Conservation (phyloP, 352 stramenopile species). For the Phytophthora melonis region DNA sequence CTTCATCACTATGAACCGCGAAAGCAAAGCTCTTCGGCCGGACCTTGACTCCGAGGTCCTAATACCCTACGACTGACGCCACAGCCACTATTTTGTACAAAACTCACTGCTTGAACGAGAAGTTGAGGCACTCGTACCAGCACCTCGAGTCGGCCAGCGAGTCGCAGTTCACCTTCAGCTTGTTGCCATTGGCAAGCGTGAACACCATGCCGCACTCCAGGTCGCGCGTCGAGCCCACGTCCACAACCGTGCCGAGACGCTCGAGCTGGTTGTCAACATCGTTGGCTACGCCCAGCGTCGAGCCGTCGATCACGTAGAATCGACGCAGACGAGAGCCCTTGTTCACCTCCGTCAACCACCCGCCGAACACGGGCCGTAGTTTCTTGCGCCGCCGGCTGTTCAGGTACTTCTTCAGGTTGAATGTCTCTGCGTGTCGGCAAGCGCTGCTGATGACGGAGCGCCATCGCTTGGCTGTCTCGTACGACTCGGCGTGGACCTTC, state of each 20-base stretch:
- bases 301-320: constrained; percentile 84
- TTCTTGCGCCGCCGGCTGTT: constrained; percentile 73
- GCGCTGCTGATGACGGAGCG: constrained; percentile 67
- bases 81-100: constrained; percentile 48
- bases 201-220: constrained; percentile 77
- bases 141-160: constrained; percentile 72
- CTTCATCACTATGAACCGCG: constrained; percentile 22
- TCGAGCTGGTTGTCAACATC: constrained; percentile 85
- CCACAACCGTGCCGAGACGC: constrained; percentile 67
- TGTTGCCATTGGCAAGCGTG: constrained; percentile 61
- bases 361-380: constrained; percentile 72
- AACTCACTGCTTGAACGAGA: constrained; percentile 43
- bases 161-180: constrained; percentile 77
- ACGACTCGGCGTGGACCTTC: constrained; percentile 78
- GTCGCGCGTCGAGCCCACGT: constrained; percentile 70
- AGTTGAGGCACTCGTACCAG: constrained; percentile 83
- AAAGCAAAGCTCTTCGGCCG: constrained; percentile 29
- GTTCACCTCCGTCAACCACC: constrained; percentile 77
- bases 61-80: constrained; percentile 25
- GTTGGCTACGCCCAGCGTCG: constrained; percentile 73
- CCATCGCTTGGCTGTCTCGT: constrained; percentile 83
- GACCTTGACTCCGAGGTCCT: constrained; percentile 19
- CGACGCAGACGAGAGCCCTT: constrained; percentile 57
- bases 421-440: constrained; percentile 56
- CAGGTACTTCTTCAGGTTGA: constrained; percentile 79